Conservation (phyloP, 2,329 filamentous ascomycete species). For the Diaporthe sp. region DNA sequence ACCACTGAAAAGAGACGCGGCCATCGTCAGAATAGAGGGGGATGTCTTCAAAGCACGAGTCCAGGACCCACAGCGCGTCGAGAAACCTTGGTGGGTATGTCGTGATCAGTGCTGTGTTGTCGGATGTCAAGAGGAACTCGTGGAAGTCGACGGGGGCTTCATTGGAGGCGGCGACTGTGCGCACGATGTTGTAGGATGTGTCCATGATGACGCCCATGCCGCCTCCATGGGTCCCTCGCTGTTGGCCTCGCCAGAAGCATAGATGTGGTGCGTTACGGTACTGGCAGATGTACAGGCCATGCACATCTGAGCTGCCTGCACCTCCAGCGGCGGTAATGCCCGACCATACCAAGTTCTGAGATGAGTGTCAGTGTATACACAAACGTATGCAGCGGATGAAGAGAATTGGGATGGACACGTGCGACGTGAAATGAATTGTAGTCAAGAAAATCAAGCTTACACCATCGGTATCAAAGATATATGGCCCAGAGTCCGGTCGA, state of each 20-base stretch:
- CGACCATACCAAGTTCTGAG: slow-evolving; percentile 33
- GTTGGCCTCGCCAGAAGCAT: slow-evolving; percentile 35
- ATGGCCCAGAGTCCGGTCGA: slow-evolving; percentile 36
- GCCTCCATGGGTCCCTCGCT: slow-evolving; percentile 31
- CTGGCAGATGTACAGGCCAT: slow-evolving; percentile 32
- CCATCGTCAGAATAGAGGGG: slow-evolving; percentile 2
- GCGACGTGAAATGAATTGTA: too few relatives aligned
- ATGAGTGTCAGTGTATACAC: not conserved
- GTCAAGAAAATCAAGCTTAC: not conserved
- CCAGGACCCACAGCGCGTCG: slow-evolving; percentile 30
- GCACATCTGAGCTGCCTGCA: slow-evolving; percentile 7
- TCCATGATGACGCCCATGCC: slow-evolving; percentile 35
- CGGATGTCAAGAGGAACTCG: slow-evolving; percentile 31
- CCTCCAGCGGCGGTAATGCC: slow-evolving; percentile 23
- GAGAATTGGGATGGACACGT: too few relatives aligned
- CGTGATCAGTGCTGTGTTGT: slow-evolving; percentile 31
- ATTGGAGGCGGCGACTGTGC: slow-evolving; percentile 3
- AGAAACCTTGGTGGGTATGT: slow-evolving; percentile 30
- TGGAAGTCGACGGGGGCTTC: slow-evolving; percentile 27
- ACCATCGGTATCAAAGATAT: slow-evolving; percentile 37
- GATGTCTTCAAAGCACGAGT: slow-evolving; percentile 33
- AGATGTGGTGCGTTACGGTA: slow-evolving; percentile 26
- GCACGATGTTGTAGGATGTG: slow-evolving; percentile 32
- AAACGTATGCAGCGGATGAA: too few relatives aligned
- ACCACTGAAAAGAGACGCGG: slow-evolving; percentile 25